These are phyloP conservation scores for Paracorniculantispora psalliotae DNA, from an alignment of 2,329 filamentous ascomycete genomes.

Conservation along the genomic window DNA sequence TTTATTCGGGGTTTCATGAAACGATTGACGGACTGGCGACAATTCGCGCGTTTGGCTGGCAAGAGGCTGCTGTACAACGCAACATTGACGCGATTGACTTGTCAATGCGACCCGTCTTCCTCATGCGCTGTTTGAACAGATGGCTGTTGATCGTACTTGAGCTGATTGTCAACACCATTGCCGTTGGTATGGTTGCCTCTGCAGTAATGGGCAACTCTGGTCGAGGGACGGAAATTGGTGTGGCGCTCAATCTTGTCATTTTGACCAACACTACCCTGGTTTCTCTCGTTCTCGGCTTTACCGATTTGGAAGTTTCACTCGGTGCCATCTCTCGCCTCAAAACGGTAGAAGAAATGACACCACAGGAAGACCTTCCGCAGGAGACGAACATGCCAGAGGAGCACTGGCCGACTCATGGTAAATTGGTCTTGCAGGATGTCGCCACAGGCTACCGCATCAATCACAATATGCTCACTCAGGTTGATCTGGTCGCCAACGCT, in stretches of 20 bases:
- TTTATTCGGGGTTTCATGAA: conserved; percentile 39
- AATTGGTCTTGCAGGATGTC: conserved; percentile 15
- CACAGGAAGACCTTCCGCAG: conserved; percentile 14
- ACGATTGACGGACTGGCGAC: conserved; percentile 26
- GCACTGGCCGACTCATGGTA: conserved; percentile 19
- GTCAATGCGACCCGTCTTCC: conserved; percentile 24
- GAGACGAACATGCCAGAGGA: conserved; percentile 10
- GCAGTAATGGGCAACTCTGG: conserved; percentile 26
- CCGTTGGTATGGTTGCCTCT: conserved; percentile 26
- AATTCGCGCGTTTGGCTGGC: conserved; percentile 26
- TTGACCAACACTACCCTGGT: conserved; percentile 21
- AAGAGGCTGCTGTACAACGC: conserved; percentile 30
- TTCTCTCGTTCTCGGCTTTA: conserved; percentile 19
- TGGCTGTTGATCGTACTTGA: conserved; percentile 45
- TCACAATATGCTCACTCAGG: conserved; percentile 16
- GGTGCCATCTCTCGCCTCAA: conserved; percentile 21
- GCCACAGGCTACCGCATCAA: conserved; percentile 16
- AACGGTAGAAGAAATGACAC: conserved; percentile 16
- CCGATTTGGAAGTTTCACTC: conserved; percentile 21
- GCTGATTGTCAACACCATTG: conserved; percentile 33
- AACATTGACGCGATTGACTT: conserved; percentile 39
- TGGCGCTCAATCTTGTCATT: conserved; percentile 23
- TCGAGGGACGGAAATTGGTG: conserved; percentile 19
- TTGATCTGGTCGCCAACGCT: conserved; percentile 16
- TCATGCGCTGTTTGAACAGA: conserved; percentile 42